A percentile compares a stretch with the other conserved stretches of the same genome.
Conservation (phyloP, 225 moss, liverwort and hornwort species). For the Straminergon stramineum region DNA sequence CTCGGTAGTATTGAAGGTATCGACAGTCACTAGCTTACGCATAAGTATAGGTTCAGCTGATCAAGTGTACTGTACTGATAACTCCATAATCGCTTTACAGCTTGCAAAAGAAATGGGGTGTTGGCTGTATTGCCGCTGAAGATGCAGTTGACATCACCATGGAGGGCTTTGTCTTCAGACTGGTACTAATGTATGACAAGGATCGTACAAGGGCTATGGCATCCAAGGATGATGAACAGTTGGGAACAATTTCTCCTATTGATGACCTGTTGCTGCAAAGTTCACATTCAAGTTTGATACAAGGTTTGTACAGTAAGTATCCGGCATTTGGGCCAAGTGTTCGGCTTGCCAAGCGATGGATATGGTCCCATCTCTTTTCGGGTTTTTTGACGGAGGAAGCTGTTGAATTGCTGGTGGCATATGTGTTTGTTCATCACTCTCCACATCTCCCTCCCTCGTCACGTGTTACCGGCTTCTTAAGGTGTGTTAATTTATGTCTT, state of each 20-base stretch:
- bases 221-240: conserved; percentile 19
- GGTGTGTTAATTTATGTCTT: conserved; percentile 30
- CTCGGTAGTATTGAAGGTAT: not conserved
- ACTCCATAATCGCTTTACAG: conserved; percentile 16
- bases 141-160: conserved; percentile 63
- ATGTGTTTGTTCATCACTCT: conserved; percentile 61
- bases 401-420: conserved; percentile 76
- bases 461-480: conserved; percentile 76
- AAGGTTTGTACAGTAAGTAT: conserved; percentile 69
- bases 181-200: conserved; percentile 69
- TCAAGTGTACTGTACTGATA: not conserved
- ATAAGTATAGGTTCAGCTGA: not conserved
- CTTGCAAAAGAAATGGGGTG: conserved; percentile 60
- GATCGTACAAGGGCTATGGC: conserved; percentile 47
- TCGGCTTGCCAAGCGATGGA: conserved; percentile 92
- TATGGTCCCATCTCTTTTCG: conserved; percentile 75
- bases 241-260: conserved; percentile 6
- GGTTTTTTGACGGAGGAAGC: conserved; percentile 54
- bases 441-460: conserved; percentile 61
- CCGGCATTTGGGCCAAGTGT: conserved; percentile 81
- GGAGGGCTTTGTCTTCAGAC: conserved; percentile 81
- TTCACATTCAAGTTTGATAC: conserved; percentile 69
- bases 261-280: conserved; percentile 58
- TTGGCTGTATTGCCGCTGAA: conserved; percentile 61
- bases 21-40: not conserved